Evolutionary conservation across 176 grass and related monocot species (phyloP).

Genomic region (Themeda triandra): DNA sequence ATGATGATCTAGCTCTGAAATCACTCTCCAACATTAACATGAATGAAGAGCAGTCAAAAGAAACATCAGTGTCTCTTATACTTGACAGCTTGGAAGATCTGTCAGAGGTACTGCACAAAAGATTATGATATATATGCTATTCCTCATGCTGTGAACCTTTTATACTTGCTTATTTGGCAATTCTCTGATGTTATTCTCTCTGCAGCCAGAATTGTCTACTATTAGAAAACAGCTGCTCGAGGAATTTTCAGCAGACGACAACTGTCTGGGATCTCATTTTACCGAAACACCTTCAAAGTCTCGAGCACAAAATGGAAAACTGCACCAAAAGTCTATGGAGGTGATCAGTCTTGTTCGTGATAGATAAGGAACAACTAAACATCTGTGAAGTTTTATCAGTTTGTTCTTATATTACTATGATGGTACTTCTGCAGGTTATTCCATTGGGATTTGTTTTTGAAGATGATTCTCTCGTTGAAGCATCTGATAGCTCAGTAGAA

Average conservation of each 20-base stretch:
- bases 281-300: constrained; percentile 47
- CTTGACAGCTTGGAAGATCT: constrained; percentile 59
- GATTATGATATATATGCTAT: background rate
- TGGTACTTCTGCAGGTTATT: constrained; percentile 54
- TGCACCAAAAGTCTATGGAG: constrained; percentile 57
- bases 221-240: constrained; percentile 74
- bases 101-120: constrained; percentile 53
- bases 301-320: constrained; percentile 17
- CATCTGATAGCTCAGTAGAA: constrained; percentile 48
- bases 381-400: background rate
- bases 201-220: constrained; percentile 61
- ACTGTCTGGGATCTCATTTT: constrained; percentile 61
- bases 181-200: constrained; percentile 6
- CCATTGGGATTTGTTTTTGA: constrained; percentile 63
- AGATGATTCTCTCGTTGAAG: constrained; percentile 70
- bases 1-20: constrained; percentile 71
- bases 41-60: constrained; percentile 63
- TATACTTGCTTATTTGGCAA: background rate
- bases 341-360: constrained; percentile 31
- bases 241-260: constrained; percentile 80
- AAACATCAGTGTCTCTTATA: constrained; percentile 70
- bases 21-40: constrained; percentile 56
- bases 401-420: constrained; percentile 30
- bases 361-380: background rate
- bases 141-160: background rate